Evolutionary conservation across 192 early-diverging fungal genomes (phyloP).

Genomic region (Haplosporangium gracile): DNA sequence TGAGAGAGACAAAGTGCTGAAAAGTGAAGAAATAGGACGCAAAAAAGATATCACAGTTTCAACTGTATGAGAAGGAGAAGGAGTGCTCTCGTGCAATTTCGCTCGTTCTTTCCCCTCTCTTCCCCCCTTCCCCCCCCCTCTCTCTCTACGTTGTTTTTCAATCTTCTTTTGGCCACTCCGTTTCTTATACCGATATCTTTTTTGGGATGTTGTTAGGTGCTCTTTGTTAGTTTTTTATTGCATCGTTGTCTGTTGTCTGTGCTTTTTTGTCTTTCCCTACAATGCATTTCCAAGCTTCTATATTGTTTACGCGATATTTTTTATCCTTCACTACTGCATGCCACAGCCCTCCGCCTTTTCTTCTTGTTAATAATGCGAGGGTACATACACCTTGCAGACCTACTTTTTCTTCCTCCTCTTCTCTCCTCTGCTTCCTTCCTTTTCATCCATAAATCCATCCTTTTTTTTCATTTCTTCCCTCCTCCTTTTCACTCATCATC

Average conservation of each 20-base stretch:
- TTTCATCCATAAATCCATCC: not conserved
- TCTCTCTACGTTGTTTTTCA: no score
- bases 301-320: not conserved
- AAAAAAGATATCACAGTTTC: not conserved
- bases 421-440: not conserved
- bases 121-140: not conserved
- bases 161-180: not conserved
- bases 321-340: not conserved
- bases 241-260: not conserved
- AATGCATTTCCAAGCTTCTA: not conserved
- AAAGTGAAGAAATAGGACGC: not conserved
- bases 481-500: not conserved
- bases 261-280: not conserved
- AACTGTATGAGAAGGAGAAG: not conserved
- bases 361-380: not conserved
- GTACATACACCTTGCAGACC: no score
- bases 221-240: not conserved
- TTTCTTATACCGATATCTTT: not conserved
- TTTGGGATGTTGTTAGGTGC: not conserved
- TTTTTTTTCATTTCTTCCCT: not conserved
- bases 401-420: no score
- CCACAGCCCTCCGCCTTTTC: constrained; percentile 2
- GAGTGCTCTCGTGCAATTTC: not conserved
- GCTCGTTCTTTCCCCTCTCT: not conserved
- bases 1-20: not conserved